Percentiles rank a stretch among this genome's conserved stretches.
phyloP scores from a whole-genome alignment of 371 early-diverging fungal genomes.

The Zychaea mexicana region DNA sequence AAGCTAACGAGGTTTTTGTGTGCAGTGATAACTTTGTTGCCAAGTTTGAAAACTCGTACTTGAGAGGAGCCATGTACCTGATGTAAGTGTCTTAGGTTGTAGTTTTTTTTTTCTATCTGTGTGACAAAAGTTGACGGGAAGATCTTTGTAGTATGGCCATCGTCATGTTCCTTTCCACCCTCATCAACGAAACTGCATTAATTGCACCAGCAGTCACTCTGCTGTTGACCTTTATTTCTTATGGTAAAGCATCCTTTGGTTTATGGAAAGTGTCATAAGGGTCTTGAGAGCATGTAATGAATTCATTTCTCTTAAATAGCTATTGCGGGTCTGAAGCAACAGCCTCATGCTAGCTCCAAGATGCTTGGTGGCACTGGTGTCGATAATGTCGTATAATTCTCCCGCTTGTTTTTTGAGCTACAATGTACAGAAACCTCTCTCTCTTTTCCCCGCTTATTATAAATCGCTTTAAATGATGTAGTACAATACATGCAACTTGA shows the following conservation, averaged over 20 bases:
- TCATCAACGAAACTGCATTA: conserved; percentile 28
- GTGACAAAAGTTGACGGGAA: not conserved
- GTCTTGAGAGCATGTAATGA: too few species aligned
- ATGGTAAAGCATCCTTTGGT: conserved; percentile 33
- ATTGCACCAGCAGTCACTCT: conserved; percentile 38
- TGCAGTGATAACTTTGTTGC: conserved; percentile 41
- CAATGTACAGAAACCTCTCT: not conserved
- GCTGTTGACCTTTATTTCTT: conserved; percentile 34
- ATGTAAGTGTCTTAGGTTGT: too few species aligned
- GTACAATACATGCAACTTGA: too few species aligned
- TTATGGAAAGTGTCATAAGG: too few species aligned
- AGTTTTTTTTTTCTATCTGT: not conserved
- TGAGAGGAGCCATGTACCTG: conserved; percentile 36
- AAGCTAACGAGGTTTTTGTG: not conserved
- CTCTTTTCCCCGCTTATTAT: not conserved
- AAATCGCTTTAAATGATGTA: too few species aligned
- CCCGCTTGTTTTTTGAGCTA: not conserved
- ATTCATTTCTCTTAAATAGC: conserved; percentile 14
- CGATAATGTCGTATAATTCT: conserved; percentile 40
- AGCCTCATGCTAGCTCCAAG: conserved; percentile 45
- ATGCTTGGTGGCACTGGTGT: conserved; percentile 46
- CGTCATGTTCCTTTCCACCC: conserved; percentile 44
- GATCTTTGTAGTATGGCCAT: conserved; percentile 28
- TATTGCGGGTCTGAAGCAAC: conserved; percentile 45
- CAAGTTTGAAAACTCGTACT: conserved; percentile 40